Evolutionary conservation across 768 basidiomycete genomes (phyloP), one percentile per base, ranked within the genome.

Genomic region (Mrakia gelida): DNA sequence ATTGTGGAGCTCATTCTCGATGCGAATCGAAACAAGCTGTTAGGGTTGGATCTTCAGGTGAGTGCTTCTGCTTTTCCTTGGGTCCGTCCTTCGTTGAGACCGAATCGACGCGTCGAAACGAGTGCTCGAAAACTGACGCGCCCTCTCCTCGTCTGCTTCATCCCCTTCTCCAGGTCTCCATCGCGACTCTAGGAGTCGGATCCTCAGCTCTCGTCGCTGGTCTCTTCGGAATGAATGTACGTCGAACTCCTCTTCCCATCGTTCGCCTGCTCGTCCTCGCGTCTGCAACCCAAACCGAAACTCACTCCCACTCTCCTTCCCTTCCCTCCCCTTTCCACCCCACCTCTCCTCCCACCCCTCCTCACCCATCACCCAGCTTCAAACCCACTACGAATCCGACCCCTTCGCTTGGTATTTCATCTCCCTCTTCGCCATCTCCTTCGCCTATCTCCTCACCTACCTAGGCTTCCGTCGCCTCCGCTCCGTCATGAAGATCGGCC

Each of bases 1-100:
- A 98, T 98, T 74, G 93, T 96, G 2, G 96, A 98, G 84, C 88
- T 98, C 78, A 94, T 98, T 82, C 87, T 98, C 59, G 96, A 98
- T 84, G 92, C 95, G 70, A 97, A 97, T 86, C 91, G 96, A 70
- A 98, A 98, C 81, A 89, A 92, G 7, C 87, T 98, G 23, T 87
- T 98, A 30, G 93, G 93, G 67, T 88, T 98, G 49, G 95, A 98
- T 85, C 87, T 98, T 61, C 91, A 95, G 87, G 93, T 91, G 80
- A 26, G 85, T 80, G 7, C 75, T 52, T 67, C 23, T 80, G 7
- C 67, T 34, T 67, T 3, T 1, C 28, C 61, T 62, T 61, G 18
- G 13, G 26, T 54, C 15, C 18, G 18, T 21, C 16, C 49, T 52
- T 7, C 18, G 49, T 52, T 16, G 49, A 18, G 45, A 45, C 45